Percentiles rank a stretch among this genome's conserved stretches.
Evolutionary conservation across 148 eudicot species (phyloP).

Genomic region (Pouteria glomerata): DNA sequence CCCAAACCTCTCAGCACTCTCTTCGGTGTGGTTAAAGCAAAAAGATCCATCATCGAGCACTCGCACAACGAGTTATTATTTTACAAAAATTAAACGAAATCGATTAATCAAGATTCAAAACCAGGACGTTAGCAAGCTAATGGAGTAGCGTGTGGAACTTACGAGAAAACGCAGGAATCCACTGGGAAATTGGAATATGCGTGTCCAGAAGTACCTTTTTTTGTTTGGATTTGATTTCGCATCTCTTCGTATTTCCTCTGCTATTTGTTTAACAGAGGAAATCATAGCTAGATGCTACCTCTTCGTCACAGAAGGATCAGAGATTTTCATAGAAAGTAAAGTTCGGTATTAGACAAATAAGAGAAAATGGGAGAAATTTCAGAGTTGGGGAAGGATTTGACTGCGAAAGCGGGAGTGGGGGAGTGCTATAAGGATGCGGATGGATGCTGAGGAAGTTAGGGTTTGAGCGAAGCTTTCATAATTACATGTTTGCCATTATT

Average conservation of each 20-base stretch:
- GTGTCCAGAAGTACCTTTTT: slow-evolving; percentile 1
- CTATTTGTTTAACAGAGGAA: slow-evolving; percentile 10
- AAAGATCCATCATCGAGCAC: slow-evolving; percentile 39
- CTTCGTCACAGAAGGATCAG: neutral
- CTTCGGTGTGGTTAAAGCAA: slow-evolving; percentile 54
- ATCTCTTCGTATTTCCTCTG: slow-evolving; percentile 5
- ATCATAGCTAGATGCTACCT: neutral
- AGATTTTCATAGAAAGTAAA: too few relatives aligned
- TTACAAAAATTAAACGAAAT: neutral
- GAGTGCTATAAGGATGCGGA: too few relatives aligned
- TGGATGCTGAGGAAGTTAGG: too few relatives aligned
- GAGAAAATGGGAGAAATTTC: too few relatives aligned
- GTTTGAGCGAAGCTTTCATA: too few relatives aligned
- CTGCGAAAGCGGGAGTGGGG: too few relatives aligned
- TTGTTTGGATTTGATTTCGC: slow-evolving; percentile 5
- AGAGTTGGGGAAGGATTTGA: too few relatives aligned
- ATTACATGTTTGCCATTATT: too few relatives aligned
- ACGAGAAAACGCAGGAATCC: slow-evolving; percentile 12
- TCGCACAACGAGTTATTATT: neutral
- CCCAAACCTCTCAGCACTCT: slow-evolving; percentile 8
- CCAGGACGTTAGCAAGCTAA: neutral
- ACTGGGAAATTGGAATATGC: slow-evolving; percentile 1
- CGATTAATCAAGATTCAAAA: too few relatives aligned
- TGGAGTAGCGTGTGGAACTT: slow-evolving; percentile 1
- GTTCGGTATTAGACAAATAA: too few relatives aligned